phyloP scores from a whole-genome alignment of 495 filamentous ascomycete species.

The Hypomontagnella monticulosa region DNA sequence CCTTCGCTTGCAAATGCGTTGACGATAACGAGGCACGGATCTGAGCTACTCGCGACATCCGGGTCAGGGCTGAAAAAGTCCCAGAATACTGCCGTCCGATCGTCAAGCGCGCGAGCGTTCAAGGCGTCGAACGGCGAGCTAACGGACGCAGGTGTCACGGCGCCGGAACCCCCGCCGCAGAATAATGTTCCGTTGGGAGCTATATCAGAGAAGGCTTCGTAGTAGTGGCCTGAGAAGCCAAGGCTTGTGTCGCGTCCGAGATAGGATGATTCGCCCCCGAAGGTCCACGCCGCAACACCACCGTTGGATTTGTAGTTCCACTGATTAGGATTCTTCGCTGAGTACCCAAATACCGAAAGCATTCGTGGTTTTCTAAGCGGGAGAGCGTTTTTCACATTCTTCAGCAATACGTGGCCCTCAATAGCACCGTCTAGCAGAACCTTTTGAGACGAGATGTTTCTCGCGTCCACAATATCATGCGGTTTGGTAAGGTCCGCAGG shows the following conservation, averaged over 20 bases:
- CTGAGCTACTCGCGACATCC: slow-evolving; percentile 51
- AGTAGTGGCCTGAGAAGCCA: slow-evolving; percentile 38
- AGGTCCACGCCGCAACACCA: slow-evolving; percentile 37
- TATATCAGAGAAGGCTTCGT: slow-evolving; percentile 44
- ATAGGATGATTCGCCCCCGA: slow-evolving; percentile 38
- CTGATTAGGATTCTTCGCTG: slow-evolving; percentile 40
- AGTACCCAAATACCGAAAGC: slow-evolving; percentile 50
- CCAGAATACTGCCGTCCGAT: slow-evolving; percentile 56
- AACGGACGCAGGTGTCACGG: slow-evolving; percentile 57
- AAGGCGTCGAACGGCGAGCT: slow-evolving; percentile 64
- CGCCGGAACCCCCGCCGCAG: slow-evolving; percentile 61
- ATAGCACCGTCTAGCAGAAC: slow-evolving; percentile 47
- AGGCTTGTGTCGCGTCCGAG: slow-evolving; percentile 44
- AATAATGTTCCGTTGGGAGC: slow-evolving; percentile 54
- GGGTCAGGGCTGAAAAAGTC: slow-evolving; percentile 46
- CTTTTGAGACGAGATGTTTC: slow-evolving; percentile 45
- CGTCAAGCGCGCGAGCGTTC: slow-evolving; percentile 51
- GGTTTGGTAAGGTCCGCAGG: slow-evolving; percentile 59
- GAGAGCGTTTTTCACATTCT: slow-evolving; percentile 59
- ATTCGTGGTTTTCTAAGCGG: slow-evolving; percentile 54
- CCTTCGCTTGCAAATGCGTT: slow-evolving; percentile 62
- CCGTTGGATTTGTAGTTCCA: slow-evolving; percentile 53
- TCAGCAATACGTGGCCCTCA: slow-evolving; percentile 61
- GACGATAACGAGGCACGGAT: slow-evolving; percentile 67
- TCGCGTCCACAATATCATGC: slow-evolving; percentile 53